A percentile compares a stretch with the other conserved stretches of the same genome.
These are phyloP conservation scores for Cercospora nicotianae DNA, from an alignment of 2,329 filamentous ascomycete genomes.

Conservation along the genomic window DNA sequence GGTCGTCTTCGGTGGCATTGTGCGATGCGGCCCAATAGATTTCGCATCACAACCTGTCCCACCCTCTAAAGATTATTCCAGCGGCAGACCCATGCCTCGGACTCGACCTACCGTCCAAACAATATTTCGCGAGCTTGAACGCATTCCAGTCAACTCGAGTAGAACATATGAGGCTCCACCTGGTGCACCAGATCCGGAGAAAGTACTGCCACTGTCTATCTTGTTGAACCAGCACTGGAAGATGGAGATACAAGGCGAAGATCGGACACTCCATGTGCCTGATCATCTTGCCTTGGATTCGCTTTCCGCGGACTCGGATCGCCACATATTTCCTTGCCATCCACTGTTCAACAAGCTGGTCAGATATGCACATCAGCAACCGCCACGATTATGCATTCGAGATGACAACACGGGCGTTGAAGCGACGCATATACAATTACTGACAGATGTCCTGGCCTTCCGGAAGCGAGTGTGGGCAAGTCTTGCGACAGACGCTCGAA, in stretches of 20 bases:
- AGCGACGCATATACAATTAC: conserved; percentile 45
- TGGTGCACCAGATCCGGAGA: conserved; percentile 11
- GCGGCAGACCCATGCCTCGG: conserved; percentile 15
- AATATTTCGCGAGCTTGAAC: conserved; percentile 24
- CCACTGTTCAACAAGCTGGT: conserved; percentile 45
- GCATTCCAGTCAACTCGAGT: conserved; percentile 22
- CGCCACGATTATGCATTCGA: conserved; percentile 42
- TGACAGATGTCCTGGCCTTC: conserved; percentile 49
- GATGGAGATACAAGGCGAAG: conserved; percentile 25
- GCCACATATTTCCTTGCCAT: conserved; percentile 36
- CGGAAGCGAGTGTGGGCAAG: conserved; percentile 41
- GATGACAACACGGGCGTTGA: conserved; percentile 42
- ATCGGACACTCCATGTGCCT: conserved; percentile 31
- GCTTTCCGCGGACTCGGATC: conserved; percentile 15
- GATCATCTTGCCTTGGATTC: conserved; percentile 14
- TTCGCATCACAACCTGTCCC: neutral
- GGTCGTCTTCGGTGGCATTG: neutral
- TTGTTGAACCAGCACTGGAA: conserved; percentile 22
- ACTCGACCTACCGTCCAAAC: conserved; percentile 21
- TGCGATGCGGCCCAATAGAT: neutral
- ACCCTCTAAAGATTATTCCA: neutral
- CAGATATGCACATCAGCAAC: conserved; percentile 41
- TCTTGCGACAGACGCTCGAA: conserved; percentile 34
- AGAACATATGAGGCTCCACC: conserved; percentile 19
- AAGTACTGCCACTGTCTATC: conserved; percentile 21